Base-by-base conservation (phyloP, 805 yeast genomes). In the Vanderwaltozyma polyspora region DNA sequence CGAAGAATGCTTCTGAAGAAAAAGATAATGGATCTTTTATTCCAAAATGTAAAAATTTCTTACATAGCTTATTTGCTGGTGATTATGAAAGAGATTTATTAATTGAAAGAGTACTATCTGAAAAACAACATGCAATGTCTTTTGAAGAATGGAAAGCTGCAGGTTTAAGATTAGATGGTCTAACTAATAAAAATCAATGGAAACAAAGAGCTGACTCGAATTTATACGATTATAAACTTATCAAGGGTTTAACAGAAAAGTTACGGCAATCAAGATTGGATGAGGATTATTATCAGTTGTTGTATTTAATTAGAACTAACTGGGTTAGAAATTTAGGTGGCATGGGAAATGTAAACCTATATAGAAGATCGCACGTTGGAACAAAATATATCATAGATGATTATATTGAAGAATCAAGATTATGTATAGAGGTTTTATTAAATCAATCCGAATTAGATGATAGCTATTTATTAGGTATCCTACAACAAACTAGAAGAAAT, bases 301-400 rank as follows among this genome's bases (percentile, higher is more conserved):
- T 87, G 11, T 84, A 81, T 46, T 59, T 82, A n/a, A 74, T 89
- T 4, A 58, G 96, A 38, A 87, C 95, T 0, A 74, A 81, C 18
- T 79, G 94, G 81, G 69, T 72, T 1, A 64, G 97, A 40, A 83
- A 86, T 48, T 57, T 84, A 36, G 96, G 93, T 1, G 81, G 84
- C 45, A 82, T 87, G 67, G 94, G 94, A 2, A 80, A 85, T 52
- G 71, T 76, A 16, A 71, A 75, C 44, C 63, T 89, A 14, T 89
- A 82, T 56, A 62, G 79, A 28, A 83, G 80, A 52, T 74, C 87
- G 2, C 76, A 72, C 48, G 79, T 81, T 11, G 96, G 97, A 5
- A 87, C 97, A 0, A 87, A 87, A 52, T 51, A 54, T 19, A 62
- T 86, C 24, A 82, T 87, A 27, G 94, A 85, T 48, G 86, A 82